phyloP scores from a whole-genome alignment of 257 asterid genomes.

The Scutellaria baicalensis region DNA sequence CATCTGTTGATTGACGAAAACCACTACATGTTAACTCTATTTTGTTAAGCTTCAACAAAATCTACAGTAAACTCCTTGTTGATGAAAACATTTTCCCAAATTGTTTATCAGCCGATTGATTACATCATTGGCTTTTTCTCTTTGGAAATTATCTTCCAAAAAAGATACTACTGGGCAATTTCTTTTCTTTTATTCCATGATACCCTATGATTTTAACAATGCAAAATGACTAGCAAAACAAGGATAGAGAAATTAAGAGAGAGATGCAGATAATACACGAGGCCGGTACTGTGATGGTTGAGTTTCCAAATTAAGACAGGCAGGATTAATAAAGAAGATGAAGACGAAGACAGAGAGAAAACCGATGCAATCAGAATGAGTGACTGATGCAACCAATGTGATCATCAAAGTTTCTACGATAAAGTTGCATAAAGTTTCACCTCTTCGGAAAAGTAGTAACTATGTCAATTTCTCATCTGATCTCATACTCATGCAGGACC shows the following conservation, averaged over 20 bases:
- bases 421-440: not conserved
- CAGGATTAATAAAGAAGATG: not conserved
- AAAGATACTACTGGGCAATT: not conserved
- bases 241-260: not conserved
- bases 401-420: not conserved
- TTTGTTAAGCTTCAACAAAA: no score
- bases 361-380: not conserved
- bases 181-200: not conserved
- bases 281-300: not conserved
- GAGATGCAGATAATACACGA: not conserved
- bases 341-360: not conserved
- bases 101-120: not conserved
- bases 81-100: no score
- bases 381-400: constrained; percentile 10
- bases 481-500: no score
- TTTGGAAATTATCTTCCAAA: not conserved
- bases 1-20: no score
- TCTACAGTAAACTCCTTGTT: no score
- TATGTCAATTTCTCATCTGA: not conserved
- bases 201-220: not conserved
- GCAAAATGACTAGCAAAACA: not conserved
- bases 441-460: not conserved
- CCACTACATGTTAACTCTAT: no score
- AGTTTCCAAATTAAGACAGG: not conserved
- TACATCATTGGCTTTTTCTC: not conserved